phyloP scores from a whole-genome alignment of 148 eudicot species.

The Talinum fruticosum region DNA sequence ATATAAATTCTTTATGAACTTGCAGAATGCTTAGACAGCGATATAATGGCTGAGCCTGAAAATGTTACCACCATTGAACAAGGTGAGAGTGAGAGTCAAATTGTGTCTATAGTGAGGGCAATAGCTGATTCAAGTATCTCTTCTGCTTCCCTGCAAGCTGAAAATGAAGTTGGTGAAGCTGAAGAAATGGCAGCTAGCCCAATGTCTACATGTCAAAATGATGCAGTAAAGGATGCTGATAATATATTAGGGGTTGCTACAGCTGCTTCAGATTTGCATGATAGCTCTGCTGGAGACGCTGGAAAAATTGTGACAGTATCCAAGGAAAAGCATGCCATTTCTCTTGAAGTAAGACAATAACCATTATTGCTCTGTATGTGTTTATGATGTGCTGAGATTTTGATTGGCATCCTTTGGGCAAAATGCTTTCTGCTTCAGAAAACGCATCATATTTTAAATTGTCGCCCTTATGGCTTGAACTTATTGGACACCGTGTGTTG shows the following conservation, averaged over 20 bases:
- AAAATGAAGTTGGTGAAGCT: conserved; percentile 19
- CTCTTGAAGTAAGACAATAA: conserved; percentile 24
- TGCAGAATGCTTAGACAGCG: conserved; percentile 12
- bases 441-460: background rate
- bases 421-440: background rate
- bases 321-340: conserved; percentile 19
- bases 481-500: background rate
- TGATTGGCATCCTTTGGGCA: background rate
- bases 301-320: conserved; percentile 1
- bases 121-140: conserved; percentile 19
- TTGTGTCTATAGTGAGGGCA: conserved; percentile 12
- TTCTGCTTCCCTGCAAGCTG: conserved; percentile 20
- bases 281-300: conserved; percentile 12
- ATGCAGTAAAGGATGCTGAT: conserved; percentile 20
- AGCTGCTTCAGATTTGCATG: conserved; percentile 11
- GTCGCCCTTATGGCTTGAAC: background rate
- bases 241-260: background rate
- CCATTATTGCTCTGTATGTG: background rate
- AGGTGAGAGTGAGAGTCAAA: conserved; percentile 13
- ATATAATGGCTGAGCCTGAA: conserved; percentile 14
- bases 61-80: conserved; percentile 15
- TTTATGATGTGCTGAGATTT: background rate
- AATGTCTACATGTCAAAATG: conserved; percentile 1
- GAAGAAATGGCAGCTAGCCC: conserved; percentile 15
- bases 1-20: background rate